These are phyloP conservation scores for Colletotrichum orchidophilum DNA, from an alignment of 2,329 filamentous ascomycete species.

Conservation along the genomic window DNA sequence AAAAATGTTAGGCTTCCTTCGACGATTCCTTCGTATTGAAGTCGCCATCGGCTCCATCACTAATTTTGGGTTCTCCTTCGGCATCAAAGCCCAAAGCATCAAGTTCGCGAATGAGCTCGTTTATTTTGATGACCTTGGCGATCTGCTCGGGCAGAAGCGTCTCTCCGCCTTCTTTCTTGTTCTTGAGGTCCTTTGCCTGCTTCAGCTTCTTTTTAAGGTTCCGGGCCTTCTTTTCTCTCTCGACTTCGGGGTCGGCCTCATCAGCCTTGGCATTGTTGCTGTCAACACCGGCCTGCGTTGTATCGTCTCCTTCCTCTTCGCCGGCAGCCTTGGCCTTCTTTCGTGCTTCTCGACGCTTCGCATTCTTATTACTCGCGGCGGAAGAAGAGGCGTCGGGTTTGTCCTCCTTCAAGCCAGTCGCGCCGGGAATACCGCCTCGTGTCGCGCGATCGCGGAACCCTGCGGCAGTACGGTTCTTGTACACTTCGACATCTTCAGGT, in stretches of 20 bases:
- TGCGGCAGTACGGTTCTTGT: conserved; percentile 91
- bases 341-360: conserved; percentile 72
- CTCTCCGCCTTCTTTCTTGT: conserved; percentile 90
- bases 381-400: conserved; percentile 55
- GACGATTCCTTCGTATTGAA: background rate
- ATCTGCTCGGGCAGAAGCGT: conserved; percentile 91
- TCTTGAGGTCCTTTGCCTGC: conserved; percentile 88
- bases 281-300: conserved; percentile 40
- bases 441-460: conserved; percentile 80
- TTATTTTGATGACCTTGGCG: conserved; percentile 97
- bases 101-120: conserved; percentile 89
- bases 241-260: conserved; percentile 72
- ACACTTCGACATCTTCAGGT: conserved; percentile 94
- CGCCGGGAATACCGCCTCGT: conserved; percentile 75
- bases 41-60: conserved; percentile 8
- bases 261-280: conserved; percentile 45
- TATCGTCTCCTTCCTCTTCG: conserved; percentile 63
- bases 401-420: conserved; percentile 65
- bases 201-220: conserved; percentile 94
- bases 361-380: conserved; percentile 80
- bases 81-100: conserved; percentile 85
- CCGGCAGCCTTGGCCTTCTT: conserved; percentile 62
- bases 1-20: conserved; percentile 5
- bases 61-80: conserved; percentile 70
- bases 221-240: conserved; percentile 91